Percentiles rank a stretch among this genome's conserved stretches.
phyloP scores from a whole-genome alignment of 257 asterid species.

The Forsythia viridissima region DNA sequence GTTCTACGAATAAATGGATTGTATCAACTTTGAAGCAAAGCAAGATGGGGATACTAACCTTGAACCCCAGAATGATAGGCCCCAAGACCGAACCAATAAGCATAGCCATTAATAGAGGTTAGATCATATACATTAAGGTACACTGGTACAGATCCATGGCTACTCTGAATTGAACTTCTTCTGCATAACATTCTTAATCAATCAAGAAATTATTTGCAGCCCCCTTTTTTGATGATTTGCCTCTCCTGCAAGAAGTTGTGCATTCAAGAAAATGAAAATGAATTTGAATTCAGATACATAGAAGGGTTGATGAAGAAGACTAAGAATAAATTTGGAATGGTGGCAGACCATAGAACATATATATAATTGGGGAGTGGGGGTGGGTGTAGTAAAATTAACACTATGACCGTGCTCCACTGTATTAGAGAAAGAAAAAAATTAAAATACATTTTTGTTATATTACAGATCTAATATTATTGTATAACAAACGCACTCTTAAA shows the following conservation, averaged over 20 bases:
- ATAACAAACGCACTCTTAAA: too few species aligned
- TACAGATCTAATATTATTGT: too few species aligned
- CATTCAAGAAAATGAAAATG: background rate
- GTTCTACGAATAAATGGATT: background rate
- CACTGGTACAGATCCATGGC: conserved; percentile 66
- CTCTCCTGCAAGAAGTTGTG: background rate
- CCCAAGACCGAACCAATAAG: conserved; percentile 90
- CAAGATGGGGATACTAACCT: conserved; percentile 41
- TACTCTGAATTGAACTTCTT: conserved; percentile 40
- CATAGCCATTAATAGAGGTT: conserved; percentile 72
- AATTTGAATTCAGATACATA: background rate
- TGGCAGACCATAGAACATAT: conserved; percentile 19
- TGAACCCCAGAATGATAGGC: conserved; percentile 87
- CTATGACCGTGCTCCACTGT: too few species aligned
- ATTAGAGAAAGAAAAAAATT: too few species aligned
- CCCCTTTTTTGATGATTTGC: background rate
- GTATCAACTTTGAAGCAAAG: background rate
- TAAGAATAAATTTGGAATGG: background rate
- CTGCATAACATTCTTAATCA: conserved; percentile 58
- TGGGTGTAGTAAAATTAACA: background rate
- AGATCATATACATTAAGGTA: conserved; percentile 78
- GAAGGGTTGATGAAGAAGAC: conserved; percentile 1
- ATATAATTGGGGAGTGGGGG: background rate
- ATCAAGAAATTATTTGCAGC: background rate
- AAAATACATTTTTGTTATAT: too few species aligned